A percentile compares a stretch with the other conserved stretches of the same genome.
These are phyloP conservation scores for Aquilaria sinensis DNA, from an alignment of 345 rosid genomes.

Conservation along the genomic window DNA sequence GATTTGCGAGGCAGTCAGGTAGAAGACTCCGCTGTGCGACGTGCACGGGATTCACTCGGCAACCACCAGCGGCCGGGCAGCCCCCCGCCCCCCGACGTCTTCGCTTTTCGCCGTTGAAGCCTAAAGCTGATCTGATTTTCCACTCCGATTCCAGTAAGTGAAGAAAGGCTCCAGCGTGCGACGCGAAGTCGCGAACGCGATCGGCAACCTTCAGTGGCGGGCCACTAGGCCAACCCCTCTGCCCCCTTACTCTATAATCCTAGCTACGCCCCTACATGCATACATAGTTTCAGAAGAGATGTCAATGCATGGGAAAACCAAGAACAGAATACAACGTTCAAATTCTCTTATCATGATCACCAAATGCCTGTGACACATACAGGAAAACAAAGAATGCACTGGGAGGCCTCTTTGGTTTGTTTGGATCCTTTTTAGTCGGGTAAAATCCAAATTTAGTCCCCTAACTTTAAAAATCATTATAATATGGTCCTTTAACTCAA, in stretches of 20 bases:
- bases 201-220: background rate
- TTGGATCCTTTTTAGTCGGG: constrained; percentile 53
- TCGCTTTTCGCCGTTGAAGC: background rate
- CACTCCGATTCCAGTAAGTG: too few relatives aligned
- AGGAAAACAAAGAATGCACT: constrained; percentile 86
- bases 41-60: too few relatives aligned
- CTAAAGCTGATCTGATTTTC: too few relatives aligned
- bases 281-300: background rate
- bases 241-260: background rate
- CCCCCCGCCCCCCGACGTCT: constrained; percentile 41
- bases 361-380: constrained; percentile 28
- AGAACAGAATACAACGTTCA: background rate
- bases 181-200: too few relatives aligned
- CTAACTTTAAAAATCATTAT: too few relatives aligned
- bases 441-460: too few relatives aligned
- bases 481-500: too few relatives aligned
- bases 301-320: background rate
- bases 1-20: too few relatives aligned
- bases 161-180: too few relatives aligned
- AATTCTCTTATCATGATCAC: background rate
- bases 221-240: background rate
- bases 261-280: background rate
- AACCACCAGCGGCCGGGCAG: constrained; percentile 8
- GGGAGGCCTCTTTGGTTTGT: constrained; percentile 74
- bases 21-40: too few relatives aligned